Evolutionary conservation across 2,329 filamentous ascomycete genomes (phyloP), one percentile per base, ranked within the genome.

Genomic region (Colletotrichum tabaci): DNA sequence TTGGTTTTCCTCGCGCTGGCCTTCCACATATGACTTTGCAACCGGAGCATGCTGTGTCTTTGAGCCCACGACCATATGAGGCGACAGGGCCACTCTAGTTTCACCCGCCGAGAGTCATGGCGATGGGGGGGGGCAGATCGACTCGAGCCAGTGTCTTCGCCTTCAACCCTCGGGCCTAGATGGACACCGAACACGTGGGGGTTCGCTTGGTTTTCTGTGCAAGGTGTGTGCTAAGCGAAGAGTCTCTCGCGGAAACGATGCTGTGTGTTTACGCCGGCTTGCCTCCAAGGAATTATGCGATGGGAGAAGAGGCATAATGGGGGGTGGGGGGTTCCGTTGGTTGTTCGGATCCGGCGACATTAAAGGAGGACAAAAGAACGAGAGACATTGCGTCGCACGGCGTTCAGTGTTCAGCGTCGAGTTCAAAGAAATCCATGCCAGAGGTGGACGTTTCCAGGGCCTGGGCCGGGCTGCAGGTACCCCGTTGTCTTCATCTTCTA

Each of bases 321-420:
- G 26, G 26, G 26, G 26, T 1, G 21, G 8, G 35, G 35, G 21
- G 52, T 8, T n/a, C 38, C 21, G 4, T 13, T 30, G 53, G n/a
- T 21, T 38, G 53, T 21, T 56, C 30, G 35, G 53, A 40, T 61
- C 15, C 35, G 46, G 58, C 35, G 30, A 21, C 58, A 49, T 26
- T 10, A 23, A 23, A 50, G n/a, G 13, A 46, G 30, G 8, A 3
- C 13, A 9, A 35, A 18, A 40, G 42, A 38, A 16, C 13, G 18
- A 38, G 26, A 61, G 46, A 50, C 44, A 23, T 13, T 21, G 8
- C 4, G 21, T 18, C n/a, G 18, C 53, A 40, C 30, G 15, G 53
- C 30, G 52, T 38, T 38, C 52, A 38, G 52, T 26, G 9, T 40
- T 15, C 30, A 55, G 26, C 23, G 50, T 35, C 16, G 15, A 55